Conservation (phyloP, 1,284 basidiomycete species). For the Ustilago tritici region DNA sequence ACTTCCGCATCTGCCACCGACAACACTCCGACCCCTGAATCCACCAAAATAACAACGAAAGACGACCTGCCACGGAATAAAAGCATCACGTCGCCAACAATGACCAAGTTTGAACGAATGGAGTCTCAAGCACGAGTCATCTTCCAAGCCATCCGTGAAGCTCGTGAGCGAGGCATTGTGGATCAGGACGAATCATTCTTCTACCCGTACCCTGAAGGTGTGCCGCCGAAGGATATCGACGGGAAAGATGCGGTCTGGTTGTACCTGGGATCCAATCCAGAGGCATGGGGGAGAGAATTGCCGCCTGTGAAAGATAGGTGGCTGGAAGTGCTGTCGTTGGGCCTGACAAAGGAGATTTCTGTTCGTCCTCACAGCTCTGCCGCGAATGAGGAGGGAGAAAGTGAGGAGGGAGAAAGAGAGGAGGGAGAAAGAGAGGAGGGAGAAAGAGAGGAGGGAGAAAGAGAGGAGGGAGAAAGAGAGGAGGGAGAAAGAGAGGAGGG, state of each 20-base stretch:
- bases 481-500: neutral
- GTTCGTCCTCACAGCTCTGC: neutral
- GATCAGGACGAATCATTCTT: constrained; percentile 55
- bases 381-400: neutral
- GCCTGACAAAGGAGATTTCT: constrained; percentile 38
- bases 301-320: constrained; percentile 47
- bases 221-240: constrained; percentile 26
- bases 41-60: neutral
- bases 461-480: neutral
- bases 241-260: constrained; percentile 39
- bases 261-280: constrained; percentile 43
- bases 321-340: constrained; percentile 47
- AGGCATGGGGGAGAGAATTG: constrained; percentile 40
- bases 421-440: neutral
- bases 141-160: constrained; percentile 42
- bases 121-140: constrained; percentile 53
- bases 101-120: constrained; percentile 48
- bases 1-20: neutral
- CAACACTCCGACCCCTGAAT: neutral
- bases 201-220: constrained; percentile 44
- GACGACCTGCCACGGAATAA: neutral
- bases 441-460: neutral
- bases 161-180: constrained; percentile 45
- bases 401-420: neutral
- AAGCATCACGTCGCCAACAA: constrained; percentile 3